Evolutionary conservation across 2,329 filamentous ascomycete species (phyloP), one percentile per base, ranked within the genome.

Genomic region (Fusarium sp.): DNA sequence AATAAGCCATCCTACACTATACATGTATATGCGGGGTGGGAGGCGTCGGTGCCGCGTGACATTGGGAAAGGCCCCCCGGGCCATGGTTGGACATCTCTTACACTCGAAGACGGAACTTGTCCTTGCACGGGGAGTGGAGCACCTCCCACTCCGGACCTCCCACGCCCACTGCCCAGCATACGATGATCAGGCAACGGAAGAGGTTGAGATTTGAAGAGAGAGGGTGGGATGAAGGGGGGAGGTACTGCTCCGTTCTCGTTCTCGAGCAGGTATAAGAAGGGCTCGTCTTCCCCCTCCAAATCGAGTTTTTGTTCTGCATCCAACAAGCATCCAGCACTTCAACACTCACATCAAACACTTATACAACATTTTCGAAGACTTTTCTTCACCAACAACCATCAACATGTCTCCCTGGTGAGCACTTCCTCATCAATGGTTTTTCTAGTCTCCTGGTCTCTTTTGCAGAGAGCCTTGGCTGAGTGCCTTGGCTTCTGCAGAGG

Each of bases 351-450:
- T 18, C 38, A 58, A 64, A 73, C 57, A 72, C 62, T 69, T 69
- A 70, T 69, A 74, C 54, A 70, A 73, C 64, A 59, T 66, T 75
- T 79, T 73, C 64, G 70, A 78, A 78, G 75, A 66, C 54, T 35
- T 69, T 76, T 71, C 70, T 77, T 75, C 73, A 72, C 60, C 62
- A 76, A 75, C 52, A 76, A 75, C 52, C 66, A 76, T 78, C 76
- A 79, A 72, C 42, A 79, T 79, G 77, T 71, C 77, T 79, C 77
- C 77, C 73, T 79, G 77, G 77, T 79, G 67, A 77, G 77, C 59
- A 35, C n/a, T 20, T 62, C 56, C 57, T 14, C 11, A 14, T 14
- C 11, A 14, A 11, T 54, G 11, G 1, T 11, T 56, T 31, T 20
- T 45, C n/a, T 20, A 65, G 38, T 40, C 20, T 31, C 20, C 7